A percentile compares a stretch with the other conserved stretches of the same genome.
Conservation (phyloP, 169 alveolate species). For the Eimeria sp. region DNA sequence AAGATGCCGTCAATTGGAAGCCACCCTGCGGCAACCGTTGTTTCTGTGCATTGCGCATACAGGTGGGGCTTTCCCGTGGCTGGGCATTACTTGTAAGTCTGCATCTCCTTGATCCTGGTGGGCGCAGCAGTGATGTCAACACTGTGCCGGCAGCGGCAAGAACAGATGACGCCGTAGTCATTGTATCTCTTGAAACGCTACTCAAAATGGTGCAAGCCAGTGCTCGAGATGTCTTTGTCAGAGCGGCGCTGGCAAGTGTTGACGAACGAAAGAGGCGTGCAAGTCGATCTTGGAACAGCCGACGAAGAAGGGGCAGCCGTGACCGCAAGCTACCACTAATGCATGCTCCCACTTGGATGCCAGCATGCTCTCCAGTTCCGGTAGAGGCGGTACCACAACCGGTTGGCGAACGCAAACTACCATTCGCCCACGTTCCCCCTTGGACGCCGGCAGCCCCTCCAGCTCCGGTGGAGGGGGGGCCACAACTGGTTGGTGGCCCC, state of each 20-base stretch:
- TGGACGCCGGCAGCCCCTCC: background rate
- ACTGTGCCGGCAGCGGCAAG: slow-evolving; percentile 53
- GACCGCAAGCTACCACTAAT: background rate
- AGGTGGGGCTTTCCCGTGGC: slow-evolving; percentile 1
- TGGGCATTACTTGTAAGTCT: slow-evolving; percentile 2
- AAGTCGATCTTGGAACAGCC: slow-evolving; percentile 31
- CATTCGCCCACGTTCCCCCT: background rate
- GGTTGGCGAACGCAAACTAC: background rate
- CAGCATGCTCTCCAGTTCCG: background rate
- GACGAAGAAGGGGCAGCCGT: slow-evolving; percentile 41
- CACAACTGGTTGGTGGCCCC: slow-evolving; percentile 16
- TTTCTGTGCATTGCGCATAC: slow-evolving; percentile 16
- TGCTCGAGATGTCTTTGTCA: slow-evolving; percentile 58
- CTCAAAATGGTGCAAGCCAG: slow-evolving; percentile 21
- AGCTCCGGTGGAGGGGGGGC: background rate
- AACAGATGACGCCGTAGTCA: slow-evolving; percentile 21
- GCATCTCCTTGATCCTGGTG: slow-evolving; percentile 28
- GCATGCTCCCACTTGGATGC: background rate
- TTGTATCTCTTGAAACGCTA: slow-evolving; percentile 45
- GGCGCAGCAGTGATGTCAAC: slow-evolving; percentile 34
- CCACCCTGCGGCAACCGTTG: slow-evolving; percentile 13
- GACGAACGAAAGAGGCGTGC: slow-evolving; percentile 52
- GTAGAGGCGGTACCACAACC: slow-evolving; percentile 7
- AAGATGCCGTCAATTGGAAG: background rate
- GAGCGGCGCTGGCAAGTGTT: slow-evolving; percentile 41